Percentiles rank a stretch among this genome's conserved stretches.
These are phyloP conservation scores for Mycena sanguinolenta DNA, from an alignment of 768 basidiomycete genomes.

Conservation along the genomic window DNA sequence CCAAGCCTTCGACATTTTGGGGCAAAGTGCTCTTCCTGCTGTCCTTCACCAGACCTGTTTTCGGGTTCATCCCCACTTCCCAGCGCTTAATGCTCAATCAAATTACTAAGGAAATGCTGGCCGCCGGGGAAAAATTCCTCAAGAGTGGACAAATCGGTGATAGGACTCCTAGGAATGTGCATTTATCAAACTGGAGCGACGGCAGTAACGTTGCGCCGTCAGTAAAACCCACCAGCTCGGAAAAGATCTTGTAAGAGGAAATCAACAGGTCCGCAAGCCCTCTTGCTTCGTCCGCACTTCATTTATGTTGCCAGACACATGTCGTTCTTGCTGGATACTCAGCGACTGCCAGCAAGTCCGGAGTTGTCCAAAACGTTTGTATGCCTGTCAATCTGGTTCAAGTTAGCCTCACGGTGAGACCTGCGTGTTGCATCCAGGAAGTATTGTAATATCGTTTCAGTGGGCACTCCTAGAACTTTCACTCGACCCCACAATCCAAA, in stretches of 20 bases:
- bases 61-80: not conserved
- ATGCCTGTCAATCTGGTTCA: not conserved
- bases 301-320: slow-evolving; percentile 4
- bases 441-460: slow-evolving; percentile 21
- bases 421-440: not conserved
- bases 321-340: slow-evolving; percentile 20
- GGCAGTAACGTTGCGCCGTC: not conserved
- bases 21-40: not conserved
- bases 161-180: not conserved
- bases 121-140: slow-evolving; percentile 6
- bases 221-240: slow-evolving; percentile 4
- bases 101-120: slow-evolving; percentile 1
- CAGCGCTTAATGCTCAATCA: not conserved
- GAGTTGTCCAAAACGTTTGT: no score
- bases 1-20: not conserved
- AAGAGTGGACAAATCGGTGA: slow-evolving; percentile 15
- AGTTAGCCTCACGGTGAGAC: slow-evolving; percentile 26
- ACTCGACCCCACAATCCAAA: slow-evolving; percentile 45
- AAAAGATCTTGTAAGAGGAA: slow-evolving; percentile 21
- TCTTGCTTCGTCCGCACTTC: not conserved
- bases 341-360: slow-evolving; percentile 22
- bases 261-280: slow-evolving; percentile 13
- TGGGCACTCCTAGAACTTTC: slow-evolving; percentile 55
- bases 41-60: not conserved
- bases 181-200: not conserved